Evolutionary conservation across 805 yeast species (phyloP).

Genomic region (Blastobotrys chiropterorum): DNA sequence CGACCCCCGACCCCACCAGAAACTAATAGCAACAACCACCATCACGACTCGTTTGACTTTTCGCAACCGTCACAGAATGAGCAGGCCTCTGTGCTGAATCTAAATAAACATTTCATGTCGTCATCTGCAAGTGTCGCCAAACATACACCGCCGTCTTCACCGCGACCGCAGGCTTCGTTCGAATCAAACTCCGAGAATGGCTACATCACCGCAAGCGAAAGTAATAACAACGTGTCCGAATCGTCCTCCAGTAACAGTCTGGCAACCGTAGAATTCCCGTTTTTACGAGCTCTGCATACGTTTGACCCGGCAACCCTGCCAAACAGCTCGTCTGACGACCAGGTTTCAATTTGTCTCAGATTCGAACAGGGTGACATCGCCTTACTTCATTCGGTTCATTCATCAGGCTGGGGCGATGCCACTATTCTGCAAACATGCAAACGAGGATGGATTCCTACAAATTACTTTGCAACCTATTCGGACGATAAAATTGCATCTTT

Average conservation of each 20-base stretch:
- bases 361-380: conserved; percentile 33
- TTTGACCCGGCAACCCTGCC: conserved; percentile 28
- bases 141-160: background rate
- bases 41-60: background rate
- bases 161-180: background rate
- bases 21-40: background rate
- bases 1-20: background rate
- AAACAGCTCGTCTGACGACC: conserved; percentile 24
- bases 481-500: conserved; percentile 33
- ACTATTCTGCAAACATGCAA: conserved; percentile 31
- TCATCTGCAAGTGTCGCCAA: background rate
- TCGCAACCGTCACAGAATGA: background rate
- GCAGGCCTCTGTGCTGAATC: background rate
- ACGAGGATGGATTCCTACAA: conserved; percentile 40
- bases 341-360: conserved; percentile 29
- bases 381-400: conserved; percentile 33
- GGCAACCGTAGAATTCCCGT: conserved; percentile 25
- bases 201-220: background rate
- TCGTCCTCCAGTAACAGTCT: background rate
- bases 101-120: background rate
- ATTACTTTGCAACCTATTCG: conserved; percentile 34
- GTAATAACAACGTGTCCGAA: background rate
- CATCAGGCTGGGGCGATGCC: conserved; percentile 41
- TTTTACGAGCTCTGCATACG: conserved; percentile 29
- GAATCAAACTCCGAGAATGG: background rate